Evolutionary conservation across 805 yeast species (phyloP), one percentile per base, ranked within the genome.

Genomic region (Maudiozyma barnettii): DNA sequence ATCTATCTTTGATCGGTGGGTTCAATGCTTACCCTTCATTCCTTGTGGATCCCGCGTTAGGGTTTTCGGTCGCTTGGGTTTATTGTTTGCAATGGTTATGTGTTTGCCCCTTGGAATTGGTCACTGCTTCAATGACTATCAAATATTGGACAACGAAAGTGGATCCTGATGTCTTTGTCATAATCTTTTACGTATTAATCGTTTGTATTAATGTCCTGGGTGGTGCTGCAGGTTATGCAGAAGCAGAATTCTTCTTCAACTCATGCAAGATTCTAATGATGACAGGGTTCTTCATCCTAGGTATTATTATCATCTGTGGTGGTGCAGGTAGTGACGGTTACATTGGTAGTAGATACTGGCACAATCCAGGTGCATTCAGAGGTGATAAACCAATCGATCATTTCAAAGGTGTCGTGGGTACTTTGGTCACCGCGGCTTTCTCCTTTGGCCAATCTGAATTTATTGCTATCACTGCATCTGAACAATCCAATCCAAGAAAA

Each of bases 171-270:
- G 77, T 72, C 5, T 81, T 76, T 62, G 81, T 81, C 18, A 67
- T 72, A 1, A 73, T 79, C 3, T 77, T 81, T 56, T 74, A 68
- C 46, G 56, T 67, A 10, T 62, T 78, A 7, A 68, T 79, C 29
- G 54, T 74, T 12, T 49, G 64, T 26, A 69, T 79, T 49, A 75
- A 75, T 59, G 63, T 74, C 30, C 36, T 52, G n/a, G 71, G 75
- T 51, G 81, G 81, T 49, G 76, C 78, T n/a, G 67, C 64, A 41
- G 79, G 79, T 50, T 77, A 76, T 51, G 84, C 82, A 39, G 82
- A 77, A 59, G 78, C 79, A 23, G 84, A 79, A 58, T 75, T 84
- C 49, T 72, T 77, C 60, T 81, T 84, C 58, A 81, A 86, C 46
- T 52, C 76, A 49, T 72, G 83, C 56, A 85, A 84, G 62, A 76